Conservation (phyloP, 352 stramenopile species). For the Phytophthora litchii region DNA sequence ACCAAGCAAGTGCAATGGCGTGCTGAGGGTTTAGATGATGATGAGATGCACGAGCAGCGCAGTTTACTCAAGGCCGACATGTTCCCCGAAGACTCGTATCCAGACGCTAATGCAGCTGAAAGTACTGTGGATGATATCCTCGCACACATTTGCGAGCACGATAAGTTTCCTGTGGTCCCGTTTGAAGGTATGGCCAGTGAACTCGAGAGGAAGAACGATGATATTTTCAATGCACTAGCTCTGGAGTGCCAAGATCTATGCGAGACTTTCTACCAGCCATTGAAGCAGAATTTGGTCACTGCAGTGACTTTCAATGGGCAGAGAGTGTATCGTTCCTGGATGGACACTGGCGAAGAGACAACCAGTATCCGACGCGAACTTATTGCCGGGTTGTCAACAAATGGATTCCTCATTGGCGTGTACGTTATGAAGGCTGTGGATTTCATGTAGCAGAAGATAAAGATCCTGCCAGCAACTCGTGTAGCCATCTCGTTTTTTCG, state of each 20-base stretch:
- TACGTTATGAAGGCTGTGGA: slow-evolving; percentile 41
- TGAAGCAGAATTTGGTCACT: slow-evolving; percentile 37
- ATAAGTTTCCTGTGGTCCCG: slow-evolving; percentile 50
- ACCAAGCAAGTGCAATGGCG: slow-evolving; percentile 42
- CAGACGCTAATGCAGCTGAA: slow-evolving; percentile 53
- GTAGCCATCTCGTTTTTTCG: slow-evolving; percentile 14
- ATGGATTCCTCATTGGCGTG: slow-evolving; percentile 47
- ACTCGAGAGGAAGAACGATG: slow-evolving; percentile 53
- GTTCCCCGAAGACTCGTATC: slow-evolving; percentile 57
- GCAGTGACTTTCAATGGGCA: slow-evolving; percentile 31
- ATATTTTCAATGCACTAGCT: slow-evolving; percentile 54
- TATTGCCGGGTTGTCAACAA: slow-evolving; percentile 37
- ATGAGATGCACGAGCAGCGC: slow-evolving; percentile 56
- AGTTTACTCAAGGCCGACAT: slow-evolving; percentile 55
- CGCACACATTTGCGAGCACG: slow-evolving; percentile 58
- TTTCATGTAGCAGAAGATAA: slow-evolving; percentile 12
- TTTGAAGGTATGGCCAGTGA: slow-evolving; percentile 42
- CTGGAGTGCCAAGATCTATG: slow-evolving; percentile 47
- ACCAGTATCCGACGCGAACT: slow-evolving; percentile 44
- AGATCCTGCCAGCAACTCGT: not conserved
- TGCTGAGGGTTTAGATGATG: slow-evolving; percentile 43
- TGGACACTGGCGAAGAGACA: slow-evolving; percentile 42
- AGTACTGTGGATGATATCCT: slow-evolving; percentile 53
- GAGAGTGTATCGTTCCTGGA: slow-evolving; percentile 50
- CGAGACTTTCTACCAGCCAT: slow-evolving; percentile 39